Evolutionary conservation across 495 filamentous ascomycete genomes (phyloP).

Genomic region (Xylaria palmicola): DNA sequence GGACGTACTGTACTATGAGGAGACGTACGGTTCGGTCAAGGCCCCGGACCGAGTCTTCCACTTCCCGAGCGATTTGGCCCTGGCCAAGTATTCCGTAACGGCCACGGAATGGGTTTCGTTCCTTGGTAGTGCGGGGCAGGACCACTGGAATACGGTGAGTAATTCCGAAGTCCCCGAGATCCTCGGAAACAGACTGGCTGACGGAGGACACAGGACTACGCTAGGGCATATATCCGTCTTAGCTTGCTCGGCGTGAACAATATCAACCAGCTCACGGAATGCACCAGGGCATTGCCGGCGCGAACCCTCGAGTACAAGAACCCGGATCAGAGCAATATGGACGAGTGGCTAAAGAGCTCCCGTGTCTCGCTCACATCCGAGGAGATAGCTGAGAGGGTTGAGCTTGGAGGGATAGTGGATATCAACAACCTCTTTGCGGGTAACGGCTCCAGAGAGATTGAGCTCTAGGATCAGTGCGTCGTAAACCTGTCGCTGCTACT

Average conservation of each 20-base stretch:
- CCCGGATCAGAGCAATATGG: constrained; percentile 18
- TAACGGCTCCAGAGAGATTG: neutral
- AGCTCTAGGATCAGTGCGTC: neutral
- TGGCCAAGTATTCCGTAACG: constrained; percentile 32
- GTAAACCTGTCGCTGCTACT: neutral
- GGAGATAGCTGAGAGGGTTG: constrained; percentile 7
- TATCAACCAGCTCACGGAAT: constrained; percentile 44
- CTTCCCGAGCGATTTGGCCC: constrained; percentile 35
- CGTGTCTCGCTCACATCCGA: neutral
- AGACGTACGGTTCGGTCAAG: constrained; percentile 27
- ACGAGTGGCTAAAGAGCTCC: constrained; percentile 20
- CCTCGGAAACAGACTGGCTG: neutral
- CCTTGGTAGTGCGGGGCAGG: constrained; percentile 20
- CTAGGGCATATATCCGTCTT: constrained; percentile 40
- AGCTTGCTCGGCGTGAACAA: constrained; percentile 44
- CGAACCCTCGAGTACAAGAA: constrained; percentile 10
- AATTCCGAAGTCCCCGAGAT: neutral
- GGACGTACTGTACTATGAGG: constrained; percentile 40
- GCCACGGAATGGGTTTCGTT: constrained; percentile 35
- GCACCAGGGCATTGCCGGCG: constrained; percentile 39
- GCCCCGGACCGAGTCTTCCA: constrained; percentile 36
- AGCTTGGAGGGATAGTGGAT: constrained; percentile 8
- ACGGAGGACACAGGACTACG: constrained; percentile 34
- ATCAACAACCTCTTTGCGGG: neutral
- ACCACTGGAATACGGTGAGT: constrained; percentile 40